Base-by-base conservation (phyloP, 2,329 filamentous ascomycete species). In the Beauveria sp. region DNA sequence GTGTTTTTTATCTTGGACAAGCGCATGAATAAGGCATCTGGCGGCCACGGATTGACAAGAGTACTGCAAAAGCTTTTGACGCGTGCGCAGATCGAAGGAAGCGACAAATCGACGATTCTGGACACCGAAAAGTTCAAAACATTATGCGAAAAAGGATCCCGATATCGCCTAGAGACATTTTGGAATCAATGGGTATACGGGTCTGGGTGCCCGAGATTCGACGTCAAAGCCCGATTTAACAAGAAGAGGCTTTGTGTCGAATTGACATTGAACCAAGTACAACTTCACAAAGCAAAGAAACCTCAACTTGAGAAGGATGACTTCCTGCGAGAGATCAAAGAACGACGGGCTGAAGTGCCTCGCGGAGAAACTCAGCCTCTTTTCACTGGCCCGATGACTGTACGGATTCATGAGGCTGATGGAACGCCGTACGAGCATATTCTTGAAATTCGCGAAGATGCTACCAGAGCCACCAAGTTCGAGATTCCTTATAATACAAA, bases 401-500 rank as follows among this genome's bases (percentile, higher is more conserved):
- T 99, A 65, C 84, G 95, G 38, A 97, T 99, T 65, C 95, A 99
- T 75, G 95, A 99, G 77, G 95, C 95, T 26, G 96, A 99, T 70
- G 95, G 95, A 10, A 98, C 95, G 0, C 95, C 95, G 2, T 99
- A 99, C 70, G 95, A 99, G 72, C 95, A 99, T 71, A 97, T 97
- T 65, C 88, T 98, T 38, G 91, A 97, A 69, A 96, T 99, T 71
- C 92, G 92, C 64, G 92, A 97, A 67, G 88, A 88, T 31, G 84
- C 86, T 16, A 90, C 89, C 2, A 91, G 89, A 67, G 79, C 78
- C 1, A 81, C 81, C 26, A 95, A 90, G 71, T 90, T 98, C 63
- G 93, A 97, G 65, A 97, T 99, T 64, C 93, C 93, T 0, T 99
- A 99, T 76, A 98, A 98, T 69, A 99, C 95, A 0, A 99, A 99